A percentile compares a stretch with the other conserved stretches of the same genome.
phyloP scores from a whole-genome alignment of 768 basidiomycete species.

The Auricularia cornea region DNA sequence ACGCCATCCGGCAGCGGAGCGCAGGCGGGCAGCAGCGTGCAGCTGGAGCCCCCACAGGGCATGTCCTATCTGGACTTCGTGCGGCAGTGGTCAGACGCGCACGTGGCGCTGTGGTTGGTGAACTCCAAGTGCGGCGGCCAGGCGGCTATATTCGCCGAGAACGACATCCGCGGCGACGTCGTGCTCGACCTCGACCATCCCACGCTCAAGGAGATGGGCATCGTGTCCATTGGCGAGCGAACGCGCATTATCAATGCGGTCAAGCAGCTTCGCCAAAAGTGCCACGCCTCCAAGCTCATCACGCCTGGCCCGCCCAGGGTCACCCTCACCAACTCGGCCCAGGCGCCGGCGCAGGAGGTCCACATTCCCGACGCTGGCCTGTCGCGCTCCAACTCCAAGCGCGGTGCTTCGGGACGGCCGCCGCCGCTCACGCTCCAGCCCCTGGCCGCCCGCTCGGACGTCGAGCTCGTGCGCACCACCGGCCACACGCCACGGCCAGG shows the following conservation, averaged over 20 bases:
- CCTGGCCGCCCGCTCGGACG: not conserved
- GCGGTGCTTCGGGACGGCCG: not conserved
- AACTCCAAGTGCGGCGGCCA: constrained; percentile 68
- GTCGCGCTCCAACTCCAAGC: not conserved
- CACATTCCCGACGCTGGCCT: not conserved
- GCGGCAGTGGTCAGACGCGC: constrained; percentile 58
- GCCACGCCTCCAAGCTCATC: not conserved
- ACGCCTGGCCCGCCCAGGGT: not conserved
- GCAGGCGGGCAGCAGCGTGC: constrained; percentile 19
- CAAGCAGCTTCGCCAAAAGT: constrained; percentile 58
- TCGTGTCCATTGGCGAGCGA: constrained; percentile 84
- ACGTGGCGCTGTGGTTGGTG: constrained; percentile 69
- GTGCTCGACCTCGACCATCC: constrained; percentile 84
- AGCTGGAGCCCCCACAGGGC: constrained; percentile 14
- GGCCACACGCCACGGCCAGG: constrained; percentile 3
- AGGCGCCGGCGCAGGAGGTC: not conserved
- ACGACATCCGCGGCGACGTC: constrained; percentile 90
- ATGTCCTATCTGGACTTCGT: constrained; percentile 5
- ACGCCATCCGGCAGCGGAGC: constrained; percentile 7
- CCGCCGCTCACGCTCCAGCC: not conserved
- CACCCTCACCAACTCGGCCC: not conserved
- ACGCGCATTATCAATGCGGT: constrained; percentile 82
- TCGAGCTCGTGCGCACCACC: constrained; percentile 3
- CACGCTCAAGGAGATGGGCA: constrained; percentile 84
- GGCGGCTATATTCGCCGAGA: constrained; percentile 60